Evolutionary conservation across 495 filamentous ascomycete species (phyloP).

Genomic region (Durotheca rogersii): DNA sequence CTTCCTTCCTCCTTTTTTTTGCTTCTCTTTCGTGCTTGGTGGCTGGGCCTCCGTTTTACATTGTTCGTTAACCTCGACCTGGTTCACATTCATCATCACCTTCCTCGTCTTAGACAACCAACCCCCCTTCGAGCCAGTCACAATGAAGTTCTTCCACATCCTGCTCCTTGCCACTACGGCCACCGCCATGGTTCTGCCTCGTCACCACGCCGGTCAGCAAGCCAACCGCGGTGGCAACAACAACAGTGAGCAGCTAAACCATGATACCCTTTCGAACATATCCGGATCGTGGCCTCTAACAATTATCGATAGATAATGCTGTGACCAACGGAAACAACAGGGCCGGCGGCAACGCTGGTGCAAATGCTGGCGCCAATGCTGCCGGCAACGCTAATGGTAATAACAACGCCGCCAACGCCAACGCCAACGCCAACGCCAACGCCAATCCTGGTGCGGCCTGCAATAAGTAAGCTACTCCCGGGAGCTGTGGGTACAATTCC

Average conservation of each 20-base stretch:
- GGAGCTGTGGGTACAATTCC: neutral
- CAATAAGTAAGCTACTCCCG: slow-evolving; percentile 8
- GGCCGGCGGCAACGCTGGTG: slow-evolving; percentile 11
- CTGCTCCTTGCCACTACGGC: slow-evolving; percentile 33
- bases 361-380: slow-evolving; percentile 2
- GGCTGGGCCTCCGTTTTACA: slow-evolving; percentile 25
- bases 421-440: slow-evolving; percentile 6
- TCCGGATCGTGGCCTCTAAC: neutral
- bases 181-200: slow-evolving; percentile 30
- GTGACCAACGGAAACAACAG: slow-evolving; percentile 1
- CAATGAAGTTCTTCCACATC: slow-evolving; percentile 34
- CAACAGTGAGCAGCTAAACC: slow-evolving; percentile 10
- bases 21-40: slow-evolving; percentile 21
- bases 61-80: slow-evolving; percentile 17
- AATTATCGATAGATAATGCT: slow-evolving; percentile 1
- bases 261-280: neutral
- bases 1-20: slow-evolving; percentile 20
- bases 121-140: slow-evolving; percentile 11
- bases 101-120: slow-evolving; percentile 4
- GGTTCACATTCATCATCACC: slow-evolving; percentile 16
- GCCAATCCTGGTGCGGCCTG: slow-evolving; percentile 4
- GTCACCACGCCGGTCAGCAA: slow-evolving; percentile 29
- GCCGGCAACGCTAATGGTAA: slow-evolving; percentile 1
- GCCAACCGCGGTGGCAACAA: slow-evolving; percentile 18
- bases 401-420: slow-evolving; percentile 10